Conservation (phyloP, 2,329 filamentous ascomycete genomes). For the Lasiodiplodia hormozganensis region DNA sequence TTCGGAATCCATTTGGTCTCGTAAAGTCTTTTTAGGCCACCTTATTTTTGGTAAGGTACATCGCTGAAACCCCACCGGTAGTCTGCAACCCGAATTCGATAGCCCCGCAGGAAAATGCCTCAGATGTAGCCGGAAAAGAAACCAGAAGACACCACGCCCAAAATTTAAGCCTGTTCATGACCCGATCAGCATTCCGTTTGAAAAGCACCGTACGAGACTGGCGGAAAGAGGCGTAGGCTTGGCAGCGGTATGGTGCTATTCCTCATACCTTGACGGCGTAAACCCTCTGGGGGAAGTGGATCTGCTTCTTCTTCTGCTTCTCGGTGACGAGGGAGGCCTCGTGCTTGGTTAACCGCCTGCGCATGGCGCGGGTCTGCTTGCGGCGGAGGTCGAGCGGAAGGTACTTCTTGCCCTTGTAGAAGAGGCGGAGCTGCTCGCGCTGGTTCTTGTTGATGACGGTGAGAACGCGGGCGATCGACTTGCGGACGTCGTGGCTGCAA, state of each 20-base stretch:
- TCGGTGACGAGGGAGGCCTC: conserved; percentile 84
- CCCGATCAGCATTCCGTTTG: conserved; percentile 9
- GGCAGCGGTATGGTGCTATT: not conserved
- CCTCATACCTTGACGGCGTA: conserved; percentile 91
- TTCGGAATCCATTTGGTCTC: conserved; percentile 28
- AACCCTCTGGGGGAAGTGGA: conserved; percentile 98
- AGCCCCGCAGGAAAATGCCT: conserved; percentile 30
- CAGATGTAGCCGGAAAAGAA: conserved; percentile 29
- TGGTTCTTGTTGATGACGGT: conserved; percentile 99
- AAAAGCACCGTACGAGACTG: not conserved
- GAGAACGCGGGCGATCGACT: conserved; percentile 98
- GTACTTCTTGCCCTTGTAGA: conserved; percentile 99
- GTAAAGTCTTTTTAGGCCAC: conserved; percentile 30
- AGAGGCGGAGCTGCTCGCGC: conserved; percentile 94
- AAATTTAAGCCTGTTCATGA: conserved; percentile 22
- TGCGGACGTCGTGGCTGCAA: conserved; percentile 93
- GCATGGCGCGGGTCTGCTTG: conserved; percentile 98
- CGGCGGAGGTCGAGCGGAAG: conserved; percentile 95
- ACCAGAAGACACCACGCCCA: conserved; percentile 27
- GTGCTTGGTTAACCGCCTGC: conserved; percentile 90
- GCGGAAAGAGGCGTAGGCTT: not conserved
- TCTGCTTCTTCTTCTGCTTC: conserved; percentile 95
- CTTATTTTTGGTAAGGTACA: conserved; percentile 30
- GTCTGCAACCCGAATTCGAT: conserved; percentile 28
- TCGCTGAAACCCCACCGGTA: conserved; percentile 23